A percentile compares a stretch with the other conserved stretches of the same genome.
Evolutionary conservation across 306 rosid species (phyloP).

Genomic region (Dalbergia cultrata): DNA sequence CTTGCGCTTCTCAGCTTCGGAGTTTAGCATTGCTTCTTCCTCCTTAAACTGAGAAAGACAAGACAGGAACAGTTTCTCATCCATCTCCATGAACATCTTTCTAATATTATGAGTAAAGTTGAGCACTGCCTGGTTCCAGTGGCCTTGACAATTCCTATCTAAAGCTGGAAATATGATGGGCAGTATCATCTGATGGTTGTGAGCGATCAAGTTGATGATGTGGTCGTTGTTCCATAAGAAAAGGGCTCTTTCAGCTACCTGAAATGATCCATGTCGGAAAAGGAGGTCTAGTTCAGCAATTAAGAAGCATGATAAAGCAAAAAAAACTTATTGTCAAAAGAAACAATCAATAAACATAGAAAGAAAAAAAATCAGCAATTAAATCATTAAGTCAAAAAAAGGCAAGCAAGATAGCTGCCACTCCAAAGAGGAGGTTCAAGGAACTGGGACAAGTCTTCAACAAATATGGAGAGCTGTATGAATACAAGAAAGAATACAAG

Average conservation of each 20-base stretch:
- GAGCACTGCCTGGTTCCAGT: conserved; percentile 94
- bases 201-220: conserved; percentile 82
- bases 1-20: conserved; percentile 67
- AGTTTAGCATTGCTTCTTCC: conserved; percentile 65
- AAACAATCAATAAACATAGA: conserved; percentile 37
- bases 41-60: conserved; percentile 69
- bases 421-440: not conserved
- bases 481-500: conserved; percentile 17
- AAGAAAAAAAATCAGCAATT: not conserved
- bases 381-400: not conserved
- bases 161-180: conserved; percentile 84
- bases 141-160: conserved; percentile 78
- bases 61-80: conserved; percentile 74
- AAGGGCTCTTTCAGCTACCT: conserved; percentile 98
- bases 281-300: not conserved
- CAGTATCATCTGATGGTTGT: conserved; percentile 82
- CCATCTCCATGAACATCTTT: conserved; percentile 94
- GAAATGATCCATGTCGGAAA: conserved; percentile 47
- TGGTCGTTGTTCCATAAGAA: conserved; percentile 97
- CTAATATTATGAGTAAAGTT: conserved; percentile 79
- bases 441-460: not conserved
- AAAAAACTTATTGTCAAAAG: conserved; percentile 22
- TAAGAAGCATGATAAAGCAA: conserved; percentile 6
- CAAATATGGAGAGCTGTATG: conserved; percentile 19
- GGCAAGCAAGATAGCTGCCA: not conserved